Conservation (phyloP, 371 early-diverging fungal species). For the Rhizopus stolonifer region DNA sequence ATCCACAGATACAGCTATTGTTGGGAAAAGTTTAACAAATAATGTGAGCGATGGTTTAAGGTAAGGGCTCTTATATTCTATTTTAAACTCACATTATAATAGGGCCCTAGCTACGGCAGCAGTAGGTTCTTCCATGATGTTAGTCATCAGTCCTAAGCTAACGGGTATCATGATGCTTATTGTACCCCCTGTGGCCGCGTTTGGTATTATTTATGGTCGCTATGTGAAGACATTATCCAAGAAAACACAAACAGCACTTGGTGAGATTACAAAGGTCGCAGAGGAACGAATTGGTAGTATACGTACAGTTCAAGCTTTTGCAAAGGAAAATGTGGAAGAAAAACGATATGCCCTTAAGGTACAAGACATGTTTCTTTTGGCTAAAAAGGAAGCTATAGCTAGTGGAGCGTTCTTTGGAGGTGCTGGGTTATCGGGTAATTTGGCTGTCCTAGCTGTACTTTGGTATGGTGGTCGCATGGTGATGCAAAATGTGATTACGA, state of each 20-base stretch:
- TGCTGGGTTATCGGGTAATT: constrained; percentile 75
- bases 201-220: constrained; percentile 73
- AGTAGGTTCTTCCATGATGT: constrained; percentile 71
- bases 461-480: constrained; percentile 81
- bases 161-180: constrained; percentile 77
- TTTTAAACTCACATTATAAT: background rate
- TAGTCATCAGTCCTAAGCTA: constrained; percentile 65
- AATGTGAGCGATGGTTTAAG: constrained; percentile 82
- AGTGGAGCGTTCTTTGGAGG: constrained; percentile 77
- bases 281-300: constrained; percentile 73
- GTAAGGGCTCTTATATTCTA: constrained; percentile 9
- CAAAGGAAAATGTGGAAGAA: constrained; percentile 61
- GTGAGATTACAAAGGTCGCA: constrained; percentile 73
- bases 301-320: constrained; percentile 80
- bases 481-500: constrained; percentile 60
- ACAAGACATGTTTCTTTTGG: constrained; percentile 59
- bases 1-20: constrained; percentile 71
- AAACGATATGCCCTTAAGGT: constrained; percentile 55
- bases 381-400: constrained; percentile 68
- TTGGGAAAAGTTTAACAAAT: constrained; percentile 76
- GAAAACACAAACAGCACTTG: constrained; percentile 70
- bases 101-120: constrained; percentile 56
- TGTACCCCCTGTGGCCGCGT: constrained; percentile 74
- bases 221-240: constrained; percentile 65
- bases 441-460: constrained; percentile 73